These are phyloP conservation scores for Lignosus rhinocerotis DNA, from an alignment of 1,284 basidiomycete species.

Conservation along the genomic window DNA sequence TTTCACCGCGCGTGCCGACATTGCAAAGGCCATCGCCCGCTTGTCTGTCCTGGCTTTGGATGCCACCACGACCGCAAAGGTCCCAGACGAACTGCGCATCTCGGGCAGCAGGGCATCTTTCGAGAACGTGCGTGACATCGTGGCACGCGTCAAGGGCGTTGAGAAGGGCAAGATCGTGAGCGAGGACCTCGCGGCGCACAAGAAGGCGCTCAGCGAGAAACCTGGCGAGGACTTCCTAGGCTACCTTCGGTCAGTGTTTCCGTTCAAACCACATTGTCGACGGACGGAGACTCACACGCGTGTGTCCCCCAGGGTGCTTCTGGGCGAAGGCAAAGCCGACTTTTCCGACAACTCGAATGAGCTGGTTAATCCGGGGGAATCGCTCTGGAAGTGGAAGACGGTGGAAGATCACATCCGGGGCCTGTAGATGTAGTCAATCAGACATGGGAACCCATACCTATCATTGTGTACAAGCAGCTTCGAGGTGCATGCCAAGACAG, in stretches of 20 bases:
- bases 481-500: not conserved
- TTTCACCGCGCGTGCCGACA: constrained; percentile 28
- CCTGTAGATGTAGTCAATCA: not conserved
- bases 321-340: constrained; percentile 33
- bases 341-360: constrained; percentile 29
- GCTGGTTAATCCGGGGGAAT: constrained; percentile 25
- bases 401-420: constrained; percentile 19
- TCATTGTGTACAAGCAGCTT: not conserved
- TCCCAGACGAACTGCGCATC: constrained; percentile 29
- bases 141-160: constrained; percentile 20
- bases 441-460: not conserved
- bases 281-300: not conserved
- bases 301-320: constrained; percentile 23
- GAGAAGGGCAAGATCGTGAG: constrained; percentile 15
- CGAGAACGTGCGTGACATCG: constrained; percentile 21
- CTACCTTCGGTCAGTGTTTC: constrained; percentile 8
- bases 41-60: constrained; percentile 29
- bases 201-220: constrained; percentile 12
- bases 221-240: constrained; percentile 5
- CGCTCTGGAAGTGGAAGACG: constrained; percentile 30
- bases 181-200: constrained; percentile 18
- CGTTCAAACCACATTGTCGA: not conserved
- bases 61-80: constrained; percentile 18
- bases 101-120: constrained; percentile 21
- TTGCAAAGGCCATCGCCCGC: constrained; percentile 30